Evolutionary conservation across 225 moss, liverwort and hornwort species (phyloP).

Genomic region (Climacium dendroides): DNA sequence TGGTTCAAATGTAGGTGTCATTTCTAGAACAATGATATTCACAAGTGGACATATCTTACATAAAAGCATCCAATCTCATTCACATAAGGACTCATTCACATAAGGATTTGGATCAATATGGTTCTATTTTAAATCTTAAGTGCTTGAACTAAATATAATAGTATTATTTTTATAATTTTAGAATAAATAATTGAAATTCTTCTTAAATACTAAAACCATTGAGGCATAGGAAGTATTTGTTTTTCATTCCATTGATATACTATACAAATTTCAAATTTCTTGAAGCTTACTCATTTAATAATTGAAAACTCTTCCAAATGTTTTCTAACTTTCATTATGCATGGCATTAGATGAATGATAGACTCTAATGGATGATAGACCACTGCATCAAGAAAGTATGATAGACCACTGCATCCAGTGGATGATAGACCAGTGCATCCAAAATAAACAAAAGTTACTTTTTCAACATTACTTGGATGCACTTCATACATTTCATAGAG

Average conservation of each 20-base stretch:
- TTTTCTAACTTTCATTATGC: no score
- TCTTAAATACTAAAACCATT: not conserved
- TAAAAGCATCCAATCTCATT: rapidly evolving
- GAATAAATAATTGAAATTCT: not conserved
- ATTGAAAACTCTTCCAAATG: not conserved
- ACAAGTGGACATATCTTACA: rapidly evolving
- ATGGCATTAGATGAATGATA: not conserved
- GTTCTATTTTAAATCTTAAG: not conserved
- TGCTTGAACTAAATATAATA: not conserved
- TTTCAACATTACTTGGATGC: no score
- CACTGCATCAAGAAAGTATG: no score
- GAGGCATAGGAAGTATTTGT: rapidly evolving
- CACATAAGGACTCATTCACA: no score
- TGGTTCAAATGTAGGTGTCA: no score
- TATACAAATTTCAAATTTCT: no score
- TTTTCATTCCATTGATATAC: not conserved
- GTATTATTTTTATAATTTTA: not conserved
- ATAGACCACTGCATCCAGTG: no score
- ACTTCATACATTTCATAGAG: not conserved
- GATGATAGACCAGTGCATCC: no score
- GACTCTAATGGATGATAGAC: no score
- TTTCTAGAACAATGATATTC: not conserved
- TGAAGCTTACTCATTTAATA: not conserved
- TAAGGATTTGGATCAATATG: no score
- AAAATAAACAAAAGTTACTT: not conserved